Conservation (phyloP, 768 basidiomycete species). For the Crassisporium funariophilum region DNA sequence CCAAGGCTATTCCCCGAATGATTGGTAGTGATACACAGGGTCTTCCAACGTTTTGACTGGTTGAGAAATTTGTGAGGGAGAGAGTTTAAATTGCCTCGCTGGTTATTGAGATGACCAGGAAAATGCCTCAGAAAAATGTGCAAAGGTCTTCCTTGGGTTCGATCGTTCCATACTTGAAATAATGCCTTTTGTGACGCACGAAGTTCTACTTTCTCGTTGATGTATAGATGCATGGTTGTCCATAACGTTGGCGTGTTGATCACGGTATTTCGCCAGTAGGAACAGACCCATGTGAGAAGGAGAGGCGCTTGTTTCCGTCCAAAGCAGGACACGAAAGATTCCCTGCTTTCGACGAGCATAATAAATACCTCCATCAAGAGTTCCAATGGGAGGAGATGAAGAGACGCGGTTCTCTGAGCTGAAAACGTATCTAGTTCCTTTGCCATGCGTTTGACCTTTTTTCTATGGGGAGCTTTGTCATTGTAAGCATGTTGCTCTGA, state of each 20-base stretch:
- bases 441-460: no score
- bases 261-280: background rate
- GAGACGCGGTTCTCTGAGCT: no score
- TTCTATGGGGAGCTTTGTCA: no score
- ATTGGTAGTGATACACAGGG: background rate
- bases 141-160: background rate
- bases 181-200: background rate
- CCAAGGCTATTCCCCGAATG: background rate
- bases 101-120: no score
- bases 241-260: constrained; percentile 1
- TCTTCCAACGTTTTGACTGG: background rate
- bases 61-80: background rate
- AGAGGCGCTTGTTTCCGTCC: no score
- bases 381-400: no score
- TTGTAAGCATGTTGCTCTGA: no score
- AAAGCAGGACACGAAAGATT: no score
- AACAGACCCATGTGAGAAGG: background rate
- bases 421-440: no score
- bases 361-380: no score
- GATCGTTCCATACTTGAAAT: background rate
- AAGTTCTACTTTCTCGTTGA: background rate
- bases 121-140: background rate
- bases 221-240: background rate
- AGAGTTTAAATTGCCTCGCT: background rate
- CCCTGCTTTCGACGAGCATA: no score